Conservation (phyloP, 2,329 filamentous ascomycete genomes). For the Phialophora tarda region DNA sequence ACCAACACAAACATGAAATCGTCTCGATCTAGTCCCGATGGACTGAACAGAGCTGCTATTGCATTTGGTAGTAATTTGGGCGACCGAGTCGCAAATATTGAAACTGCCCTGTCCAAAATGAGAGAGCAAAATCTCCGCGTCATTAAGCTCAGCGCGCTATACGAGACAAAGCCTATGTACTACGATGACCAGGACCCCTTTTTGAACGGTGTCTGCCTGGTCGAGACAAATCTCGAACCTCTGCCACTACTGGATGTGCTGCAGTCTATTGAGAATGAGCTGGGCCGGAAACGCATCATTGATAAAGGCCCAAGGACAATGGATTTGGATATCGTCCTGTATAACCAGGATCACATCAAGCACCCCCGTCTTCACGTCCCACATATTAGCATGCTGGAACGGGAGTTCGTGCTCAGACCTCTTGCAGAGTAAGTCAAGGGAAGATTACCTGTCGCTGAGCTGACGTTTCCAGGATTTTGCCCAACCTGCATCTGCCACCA, state of each 20-base stretch:
- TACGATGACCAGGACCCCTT: conserved; percentile 86
- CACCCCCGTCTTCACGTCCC: conserved; percentile 81
- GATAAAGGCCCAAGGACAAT: conserved; percentile 96
- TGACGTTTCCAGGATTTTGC: conserved; percentile 33
- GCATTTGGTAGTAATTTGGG: conserved; percentile 93
- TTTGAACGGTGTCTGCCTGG: conserved; percentile 80
- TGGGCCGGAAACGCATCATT: conserved; percentile 81
- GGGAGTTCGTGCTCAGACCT: conserved; percentile 91
- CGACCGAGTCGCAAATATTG: conserved; percentile 80
- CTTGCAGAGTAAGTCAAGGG: conserved; percentile 67
- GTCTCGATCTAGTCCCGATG: background rate
- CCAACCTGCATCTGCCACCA: conserved; percentile 24
- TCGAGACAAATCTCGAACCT: conserved; percentile 78
- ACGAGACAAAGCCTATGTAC: conserved; percentile 98
- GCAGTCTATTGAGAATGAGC: conserved; percentile 78
- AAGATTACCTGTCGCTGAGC: background rate
- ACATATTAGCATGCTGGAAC: conserved; percentile 81
- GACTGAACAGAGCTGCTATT: conserved; percentile 67
- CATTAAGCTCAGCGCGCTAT: conserved; percentile 81
- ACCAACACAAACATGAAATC: conserved; percentile 17
- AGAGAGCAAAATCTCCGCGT: conserved; percentile 73
- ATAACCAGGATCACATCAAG: conserved; percentile 69
- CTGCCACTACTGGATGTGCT: conserved; percentile 77
- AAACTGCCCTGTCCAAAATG: conserved; percentile 80
- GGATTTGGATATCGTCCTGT: conserved; percentile 89